Evolutionary conservation across 352 stramenopile genomes (phyloP), one percentile per base, ranked within the genome.

Genomic region (Pilasporangium apinafurcum): DNA sequence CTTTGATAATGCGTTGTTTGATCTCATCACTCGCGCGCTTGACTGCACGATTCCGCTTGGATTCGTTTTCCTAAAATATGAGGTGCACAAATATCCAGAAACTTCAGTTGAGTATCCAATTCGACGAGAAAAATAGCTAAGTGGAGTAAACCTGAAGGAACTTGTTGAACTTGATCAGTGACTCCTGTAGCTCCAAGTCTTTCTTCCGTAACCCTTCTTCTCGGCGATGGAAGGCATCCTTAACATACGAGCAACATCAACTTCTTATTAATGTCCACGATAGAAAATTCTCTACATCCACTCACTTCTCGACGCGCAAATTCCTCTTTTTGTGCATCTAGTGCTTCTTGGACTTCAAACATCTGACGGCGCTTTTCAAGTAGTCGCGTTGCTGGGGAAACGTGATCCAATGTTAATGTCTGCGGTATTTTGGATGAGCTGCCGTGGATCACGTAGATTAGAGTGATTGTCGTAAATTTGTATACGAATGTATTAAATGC

Each of bases 161-260:
- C 50, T 97, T 98, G 71, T 98, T 98, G 67, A 97, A 98, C 59
- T 97, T 96, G 65, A 98, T 98, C 27, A 98, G 74, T 18, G 84
- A 96, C 39, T 97, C 88, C 55, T 98, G 90, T 34, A 98, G 64
- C 56, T 98, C 87, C 16, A 98, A 59, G 48, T 98, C 90, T 52
- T 98, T 97, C 50, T 95, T 92, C 25, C 90, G 76, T 16, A 98
- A 67, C 0, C 68, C 80, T 59, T 98, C 90, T 54, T 98, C 92
- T 18, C 92, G 84, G n/a, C 89, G 75, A 33, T 91, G 73, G 61
- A 97, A 97, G 0, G 86, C 88, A 44, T 97, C 92, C 68, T 92
- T 44, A 16, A 33, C 8, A 17, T 24, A 10, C 10, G n/a, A 53
- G n/a, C 0, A 14, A 25, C 5, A 37, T 28, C n/a, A n/a, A n/a